Evolutionary conservation across 2,329 filamentous ascomycete species (phyloP).

Genomic region (Clonostachys solani): DNA sequence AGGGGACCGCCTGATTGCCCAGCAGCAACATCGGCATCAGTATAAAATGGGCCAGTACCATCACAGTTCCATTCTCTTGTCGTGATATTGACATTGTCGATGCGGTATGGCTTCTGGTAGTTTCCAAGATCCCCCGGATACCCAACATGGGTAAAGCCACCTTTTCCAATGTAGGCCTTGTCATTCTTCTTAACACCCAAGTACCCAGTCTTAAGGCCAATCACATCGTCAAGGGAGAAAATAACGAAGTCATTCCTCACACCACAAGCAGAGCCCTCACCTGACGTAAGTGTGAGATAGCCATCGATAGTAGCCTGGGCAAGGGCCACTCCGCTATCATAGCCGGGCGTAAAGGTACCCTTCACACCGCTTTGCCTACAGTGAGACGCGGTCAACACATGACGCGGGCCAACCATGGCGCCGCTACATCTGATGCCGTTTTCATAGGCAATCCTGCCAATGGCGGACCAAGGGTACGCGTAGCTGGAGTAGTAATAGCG

Average conservation of each 20-base stretch:
- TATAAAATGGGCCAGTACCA: constrained; percentile 4
- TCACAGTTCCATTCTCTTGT: constrained; percentile 5
- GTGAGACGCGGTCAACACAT: constrained; percentile 17
- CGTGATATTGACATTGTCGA: constrained; percentile 1
- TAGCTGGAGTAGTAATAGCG: constrained; percentile 8
- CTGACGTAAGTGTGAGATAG: background rate
- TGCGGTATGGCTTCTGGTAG: constrained; percentile 6
- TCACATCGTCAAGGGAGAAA: constrained; percentile 13
- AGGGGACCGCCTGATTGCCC: constrained; percentile 9
- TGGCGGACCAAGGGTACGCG: constrained; percentile 10
- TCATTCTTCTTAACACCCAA: constrained; percentile 12
- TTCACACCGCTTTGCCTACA: constrained; percentile 12
- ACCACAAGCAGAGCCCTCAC: constrained; percentile 6
- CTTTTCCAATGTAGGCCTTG: constrained; percentile 6
- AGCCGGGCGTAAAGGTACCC: constrained; percentile 14
- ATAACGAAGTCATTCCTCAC: constrained; percentile 17
- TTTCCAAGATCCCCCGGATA: constrained; percentile 11
- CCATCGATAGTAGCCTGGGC: background rate
- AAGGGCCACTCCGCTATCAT: constrained; percentile 9
- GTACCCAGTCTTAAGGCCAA: constrained; percentile 14
- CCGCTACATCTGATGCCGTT: constrained; percentile 14
- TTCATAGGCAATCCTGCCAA: constrained; percentile 11
- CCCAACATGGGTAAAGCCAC: constrained; percentile 10
- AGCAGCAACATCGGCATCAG: constrained; percentile 6
- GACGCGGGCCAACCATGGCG: constrained; percentile 16